Evolutionary conservation across 352 stramenopile species (phyloP), one percentile per base, ranked within the genome.

Genomic region (Phytophthora pluvialis): DNA sequence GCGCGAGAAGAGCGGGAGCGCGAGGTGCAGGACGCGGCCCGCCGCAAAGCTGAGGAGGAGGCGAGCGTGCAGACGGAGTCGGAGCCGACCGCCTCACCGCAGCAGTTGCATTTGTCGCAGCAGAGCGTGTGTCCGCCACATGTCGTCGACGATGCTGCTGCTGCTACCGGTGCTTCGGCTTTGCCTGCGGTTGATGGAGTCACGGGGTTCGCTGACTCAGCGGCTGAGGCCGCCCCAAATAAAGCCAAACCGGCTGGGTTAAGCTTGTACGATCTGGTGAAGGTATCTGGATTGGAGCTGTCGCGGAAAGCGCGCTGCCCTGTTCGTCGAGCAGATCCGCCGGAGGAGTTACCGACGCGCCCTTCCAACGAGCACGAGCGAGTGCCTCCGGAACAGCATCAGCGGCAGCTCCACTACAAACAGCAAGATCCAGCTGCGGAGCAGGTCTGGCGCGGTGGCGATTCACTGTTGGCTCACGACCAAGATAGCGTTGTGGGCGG

Each of bases 231-330:
- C 3, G 36, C 26, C 16, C 35, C 51, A 31, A 53, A 39, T 18
- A 62, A 67, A 53, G 13, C 8, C 3, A 71, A 57, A 35, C 64
- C 73, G 35, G 63, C 59, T 47, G 63, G 72, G 3, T 48, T 86
- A 43, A 84, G 70, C 31, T 64, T 86, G 31, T 75, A 73, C 43
- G 73, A 84, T 61, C 60, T 81, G 44, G 67, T 72, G 32, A 84
- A 82, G 62, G 53, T 61, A 21, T 63, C 64, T 39, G 66, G 47
- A 4, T 55, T 72, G 42, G 58, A 44, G 28, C 9, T 67, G 58
- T 42, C 35, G 16, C 25, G 16, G 10, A 64, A 60, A 43, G 15
- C 8, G 29, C 44, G n/a, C 9, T 68, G 54, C 26, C 46, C 51
- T 6, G 39, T 60, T 49, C 46, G n/a, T 11, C 52, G 38, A 56